phyloP scores from a whole-genome alignment of 2,329 filamentous ascomycete genomes.

The Corynespora cassiicola region DNA sequence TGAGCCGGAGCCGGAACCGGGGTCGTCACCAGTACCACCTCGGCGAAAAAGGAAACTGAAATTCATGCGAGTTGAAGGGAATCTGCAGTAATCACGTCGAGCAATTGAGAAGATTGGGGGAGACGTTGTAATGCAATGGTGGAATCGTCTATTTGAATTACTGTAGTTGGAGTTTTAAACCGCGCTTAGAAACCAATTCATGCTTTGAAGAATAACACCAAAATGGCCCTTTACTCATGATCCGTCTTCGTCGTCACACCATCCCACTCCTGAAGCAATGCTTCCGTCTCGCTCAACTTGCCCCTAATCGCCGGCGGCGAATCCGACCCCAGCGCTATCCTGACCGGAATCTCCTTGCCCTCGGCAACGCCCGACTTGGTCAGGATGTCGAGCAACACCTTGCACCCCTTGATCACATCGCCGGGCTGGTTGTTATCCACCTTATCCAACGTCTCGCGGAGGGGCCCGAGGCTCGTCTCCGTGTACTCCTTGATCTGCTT shows the following conservation, averaged over 20 bases:
- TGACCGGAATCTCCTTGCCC: conserved; percentile 59
- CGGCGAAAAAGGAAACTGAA: too few relatives aligned
- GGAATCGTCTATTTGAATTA: too few relatives aligned
- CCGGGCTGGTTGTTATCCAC: conserved; percentile 60
- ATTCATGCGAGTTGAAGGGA: too few relatives aligned
- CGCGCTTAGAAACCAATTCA: too few relatives aligned
- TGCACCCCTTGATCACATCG: conserved; percentile 61
- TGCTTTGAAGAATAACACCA: background rate
- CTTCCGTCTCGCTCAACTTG: conserved; percentile 24
- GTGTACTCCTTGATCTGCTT: conserved; percentile 37
- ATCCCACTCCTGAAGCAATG: conserved; percentile 47
- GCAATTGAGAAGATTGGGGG: too few relatives aligned
- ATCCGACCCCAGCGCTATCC: conserved; percentile 64
- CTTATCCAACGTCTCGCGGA: conserved; percentile 38
- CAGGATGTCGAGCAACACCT: conserved; percentile 62
- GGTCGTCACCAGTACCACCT: too few relatives aligned
- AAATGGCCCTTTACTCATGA: too few relatives aligned
- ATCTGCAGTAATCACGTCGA: too few relatives aligned
- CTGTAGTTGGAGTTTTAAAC: too few relatives aligned
- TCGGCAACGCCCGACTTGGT: conserved; percentile 56
- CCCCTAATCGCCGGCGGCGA: conserved; percentile 17
- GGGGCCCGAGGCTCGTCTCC: conserved; percentile 40
- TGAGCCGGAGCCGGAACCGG: too few relatives aligned
- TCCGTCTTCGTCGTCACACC: conserved; percentile 28
- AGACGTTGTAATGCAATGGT: too few relatives aligned